Conservation (phyloP, 371 early-diverging fungal genomes). For the Coemansia sp. region DNA sequence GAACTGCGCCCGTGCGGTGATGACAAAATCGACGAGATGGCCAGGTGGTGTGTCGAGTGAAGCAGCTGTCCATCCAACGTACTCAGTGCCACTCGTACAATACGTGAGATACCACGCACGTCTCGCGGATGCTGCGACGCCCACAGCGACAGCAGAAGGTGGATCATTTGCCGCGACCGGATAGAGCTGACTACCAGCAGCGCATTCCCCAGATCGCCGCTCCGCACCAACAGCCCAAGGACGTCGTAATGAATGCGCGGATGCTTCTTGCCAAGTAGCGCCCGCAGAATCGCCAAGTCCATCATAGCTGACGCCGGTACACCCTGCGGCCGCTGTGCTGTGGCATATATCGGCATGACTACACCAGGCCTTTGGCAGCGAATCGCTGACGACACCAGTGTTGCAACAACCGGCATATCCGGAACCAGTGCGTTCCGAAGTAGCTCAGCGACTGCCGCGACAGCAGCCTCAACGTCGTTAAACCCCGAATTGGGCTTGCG, state of each 20-base stretch:
- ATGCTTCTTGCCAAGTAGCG: not conserved
- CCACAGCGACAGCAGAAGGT: conserved; percentile 25
- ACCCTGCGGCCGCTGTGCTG: not conserved
- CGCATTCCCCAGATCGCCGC: conserved; percentile 2
- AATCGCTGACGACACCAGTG: conserved; percentile 16
- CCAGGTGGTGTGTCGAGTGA: conserved; percentile 36
- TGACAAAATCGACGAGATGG: conserved; percentile 6
- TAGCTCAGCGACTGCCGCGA: not conserved
- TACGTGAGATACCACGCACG: conserved; percentile 10
- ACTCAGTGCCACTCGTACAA: conserved; percentile 3
- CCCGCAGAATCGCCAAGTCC: conserved; percentile 4
- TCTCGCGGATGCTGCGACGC: not conserved
- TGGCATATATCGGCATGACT: conserved; percentile 13
- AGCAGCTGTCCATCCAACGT: conserved; percentile 5
- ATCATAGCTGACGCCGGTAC: not conserved
- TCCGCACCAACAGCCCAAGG: conserved; percentile 16
- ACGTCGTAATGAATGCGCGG: conserved; percentile 37
- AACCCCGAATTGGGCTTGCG: conserved; percentile 16
- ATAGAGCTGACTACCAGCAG: conserved; percentile 8
- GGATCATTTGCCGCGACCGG: conserved; percentile 9
- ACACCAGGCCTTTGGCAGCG: not conserved
- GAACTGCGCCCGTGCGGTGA: not conserved
- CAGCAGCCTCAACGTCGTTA: conserved; percentile 1
- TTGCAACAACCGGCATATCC: conserved; percentile 9
- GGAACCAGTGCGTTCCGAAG: conserved; percentile 8